Evolutionary conservation across 1,284 basidiomycete genomes (phyloP), one percentile per base, ranked within the genome.

Genomic region (Quambalaria eucalypti): DNA sequence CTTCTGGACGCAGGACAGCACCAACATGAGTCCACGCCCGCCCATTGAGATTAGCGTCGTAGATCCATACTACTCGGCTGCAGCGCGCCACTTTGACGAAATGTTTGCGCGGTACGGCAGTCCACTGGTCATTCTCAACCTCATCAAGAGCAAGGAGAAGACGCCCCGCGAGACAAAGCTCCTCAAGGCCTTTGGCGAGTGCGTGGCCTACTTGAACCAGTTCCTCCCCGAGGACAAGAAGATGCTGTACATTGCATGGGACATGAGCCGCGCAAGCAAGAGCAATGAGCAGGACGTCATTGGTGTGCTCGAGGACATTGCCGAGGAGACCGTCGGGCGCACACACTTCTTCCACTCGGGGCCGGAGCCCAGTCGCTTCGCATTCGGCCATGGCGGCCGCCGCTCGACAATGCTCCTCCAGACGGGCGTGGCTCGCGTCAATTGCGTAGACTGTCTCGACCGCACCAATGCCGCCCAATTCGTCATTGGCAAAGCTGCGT

Each of bases 271-370:
- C 8, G 76, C 77, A 0, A 74, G 76, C 56, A 73, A 61, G 65
- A 91, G 88, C 78, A 91, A 91, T 66, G 89, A 87, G 29, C 88
- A 92, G 73, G 93, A 97, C 71, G 92, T 97, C 6, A 96, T 97
- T 63, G 88, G 90, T 58, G 88, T 92, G 57, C 80, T 98, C 16
- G 93, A 97, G 74, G 91, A 96, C 64, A 83, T 96, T 28, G 95
- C 93, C 0, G 90, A 97, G 71, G 90, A 96, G 74, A 87, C 87
- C 0, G 86, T 98, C 46, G 85, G 88, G 66, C 84, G 85, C 74
- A 97, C 95, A 0, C 83, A 87, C 1, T 96, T 97, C 79, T 99
- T 98, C 77, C 95, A 98, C 59, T 79, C 80, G 19, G 81, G 78
- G 0, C 65, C 72, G 0, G 74, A 77, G 48, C 71, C 69, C 1